A percentile compares a stretch with the other conserved stretches of the same genome.
phyloP scores from a whole-genome alignment of 2,329 filamentous ascomycete species.

The Teratosphaeria pseudoeucalypti region DNA sequence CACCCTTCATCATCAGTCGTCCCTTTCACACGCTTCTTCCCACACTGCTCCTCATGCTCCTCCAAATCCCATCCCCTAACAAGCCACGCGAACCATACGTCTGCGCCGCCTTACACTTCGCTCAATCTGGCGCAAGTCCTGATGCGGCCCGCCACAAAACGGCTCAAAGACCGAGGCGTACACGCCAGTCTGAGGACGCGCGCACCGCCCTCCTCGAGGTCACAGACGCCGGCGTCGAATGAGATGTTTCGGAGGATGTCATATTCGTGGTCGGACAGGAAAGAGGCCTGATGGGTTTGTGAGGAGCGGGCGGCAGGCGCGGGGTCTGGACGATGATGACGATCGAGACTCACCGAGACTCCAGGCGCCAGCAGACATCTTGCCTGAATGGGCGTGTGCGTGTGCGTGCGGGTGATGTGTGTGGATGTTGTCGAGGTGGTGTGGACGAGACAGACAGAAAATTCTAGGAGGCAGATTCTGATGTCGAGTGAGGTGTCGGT shows the following conservation, averaged over 20 bases:
- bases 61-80: slow-evolving; percentile 16
- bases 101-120: slow-evolving; percentile 8
- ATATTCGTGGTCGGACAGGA: slow-evolving; percentile 6
- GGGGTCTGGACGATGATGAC: neutral
- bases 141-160: too few species aligned
- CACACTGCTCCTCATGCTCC: slow-evolving; percentile 11
- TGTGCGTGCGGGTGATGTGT: neutral
- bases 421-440: neutral
- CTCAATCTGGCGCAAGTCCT: too few species aligned
- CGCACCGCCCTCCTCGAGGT: neutral
- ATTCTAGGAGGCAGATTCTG: neutral
- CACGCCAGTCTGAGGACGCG: neutral
- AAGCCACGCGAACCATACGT: slow-evolving; percentile 16
- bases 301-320: neutral
- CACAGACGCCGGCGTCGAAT: neutral
- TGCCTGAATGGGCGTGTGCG: neutral
- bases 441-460: neutral
- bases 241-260: slow-evolving; percentile 1
- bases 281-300: neutral
- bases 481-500: neutral
- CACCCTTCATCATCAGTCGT: neutral
- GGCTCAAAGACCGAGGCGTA: neutral
- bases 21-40: neutral
- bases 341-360: neutral
- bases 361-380: neutral